Base-by-base conservation (phyloP, 306 rosid species). In the Cicer pinnatifidum region DNA sequence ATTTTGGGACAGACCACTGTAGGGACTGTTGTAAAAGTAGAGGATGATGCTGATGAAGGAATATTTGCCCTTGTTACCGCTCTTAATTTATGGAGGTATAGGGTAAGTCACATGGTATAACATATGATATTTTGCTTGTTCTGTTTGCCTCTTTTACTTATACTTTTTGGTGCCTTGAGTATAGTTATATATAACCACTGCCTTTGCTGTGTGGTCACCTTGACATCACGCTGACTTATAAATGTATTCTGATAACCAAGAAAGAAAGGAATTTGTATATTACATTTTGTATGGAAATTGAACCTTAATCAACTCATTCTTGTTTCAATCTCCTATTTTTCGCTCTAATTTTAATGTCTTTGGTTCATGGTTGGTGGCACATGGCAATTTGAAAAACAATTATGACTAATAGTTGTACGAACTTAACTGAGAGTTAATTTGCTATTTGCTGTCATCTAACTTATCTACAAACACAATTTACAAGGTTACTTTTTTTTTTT, bases 21-120 rank as follows among this genome's bases (percentile, higher is more conserved):
- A 17, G 97, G 97, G 20, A 77, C 89, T 85, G 88, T 89, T 69
- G 91, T 88, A 35, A 91, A 91, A 76, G 53, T 89, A 56, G 95
- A 91, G 78, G 91, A 75, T 69, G 98, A 91, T 8, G 96, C 91
- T 78, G 98, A 94, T 67, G 91, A 88, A 81, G 89, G 89, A 23
- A 70, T 91, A 69, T 94, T 84, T 2, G 86, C 89, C 46, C 67
- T 91, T 83, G 89, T 85, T 41, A 83, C 89, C 8, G 89, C 90
- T 60, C 91, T 94, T 80, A 91, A 88, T 84, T 69, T 91, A 76
- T 75, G 81, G 58, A 86, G 95, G 85, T 88, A 89, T 54, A 79
- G 83, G 88, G 98, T 82, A 84, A 84, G 85, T 74, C 76, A 17
- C 69, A 8, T 69, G 23, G 11, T 40, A 16, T 65, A 53, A 38